phyloP scores from a whole-genome alignment of 768 basidiomycete species.

The Tephrocybe sp. region DNA sequence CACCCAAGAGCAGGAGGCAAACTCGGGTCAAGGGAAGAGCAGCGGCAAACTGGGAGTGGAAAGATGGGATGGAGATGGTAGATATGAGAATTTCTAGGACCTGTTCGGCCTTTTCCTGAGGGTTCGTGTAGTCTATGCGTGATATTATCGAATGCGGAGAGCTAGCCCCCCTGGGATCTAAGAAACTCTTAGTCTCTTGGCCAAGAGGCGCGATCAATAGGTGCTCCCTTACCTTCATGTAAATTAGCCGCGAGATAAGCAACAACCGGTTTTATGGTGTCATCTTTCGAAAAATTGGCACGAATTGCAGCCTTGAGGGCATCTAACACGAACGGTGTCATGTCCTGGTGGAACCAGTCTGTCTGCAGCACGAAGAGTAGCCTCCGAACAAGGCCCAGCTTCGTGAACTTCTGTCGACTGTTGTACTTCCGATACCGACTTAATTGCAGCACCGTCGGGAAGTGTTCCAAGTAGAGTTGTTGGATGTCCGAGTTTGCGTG shows the following conservation, averaged over 20 bases:
- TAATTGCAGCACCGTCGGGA: conserved; percentile 66
- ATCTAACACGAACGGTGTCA: conserved; percentile 50
- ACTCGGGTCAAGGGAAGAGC: conserved; percentile 80
- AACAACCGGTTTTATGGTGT: conserved; percentile 80
- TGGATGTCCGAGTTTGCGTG: conserved; percentile 72
- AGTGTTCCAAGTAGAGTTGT: conserved; percentile 77
- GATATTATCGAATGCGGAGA: conserved; percentile 63
- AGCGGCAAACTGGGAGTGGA: conserved; percentile 69
- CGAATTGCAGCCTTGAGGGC: conserved; percentile 62
- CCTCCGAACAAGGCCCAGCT: conserved; percentile 69
- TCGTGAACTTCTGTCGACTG: conserved; percentile 66
- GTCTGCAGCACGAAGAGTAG: conserved; percentile 83
- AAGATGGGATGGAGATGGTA: conserved; percentile 53
- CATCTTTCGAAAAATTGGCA: conserved; percentile 69
- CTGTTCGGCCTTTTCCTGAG: conserved; percentile 63
- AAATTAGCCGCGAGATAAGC: conserved; percentile 85
- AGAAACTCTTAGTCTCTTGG: neutral
- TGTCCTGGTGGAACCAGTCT: conserved; percentile 66
- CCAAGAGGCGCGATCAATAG: conserved; percentile 10
- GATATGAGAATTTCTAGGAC: conserved; percentile 67
- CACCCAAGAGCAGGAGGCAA: conserved; percentile 75
- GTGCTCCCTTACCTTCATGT: conserved; percentile 48
- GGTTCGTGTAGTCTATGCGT: conserved; percentile 47
- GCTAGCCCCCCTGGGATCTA: conserved; percentile 24
- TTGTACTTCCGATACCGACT: conserved; percentile 83